Conservation (phyloP, 768 basidiomycete species). For the Kwoniella shandongensis region DNA sequence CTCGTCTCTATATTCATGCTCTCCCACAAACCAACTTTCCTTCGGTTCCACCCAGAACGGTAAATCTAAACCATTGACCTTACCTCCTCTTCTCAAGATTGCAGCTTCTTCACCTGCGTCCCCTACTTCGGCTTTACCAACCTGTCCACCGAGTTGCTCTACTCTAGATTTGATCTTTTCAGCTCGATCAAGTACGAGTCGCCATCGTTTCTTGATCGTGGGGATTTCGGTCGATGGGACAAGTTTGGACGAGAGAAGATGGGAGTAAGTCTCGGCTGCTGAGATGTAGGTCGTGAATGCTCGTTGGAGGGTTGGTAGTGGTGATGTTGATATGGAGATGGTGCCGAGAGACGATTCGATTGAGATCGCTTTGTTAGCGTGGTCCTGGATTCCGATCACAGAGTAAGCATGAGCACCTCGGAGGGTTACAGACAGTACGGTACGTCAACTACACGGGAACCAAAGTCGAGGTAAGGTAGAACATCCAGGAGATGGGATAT, state of each 20-base stretch:
- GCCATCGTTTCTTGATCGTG: slow-evolving; percentile 46
- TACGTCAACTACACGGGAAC: no score
- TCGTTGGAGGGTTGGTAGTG: slow-evolving; percentile 38
- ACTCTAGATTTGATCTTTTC: slow-evolving; percentile 49
- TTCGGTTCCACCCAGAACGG: slow-evolving; percentile 27
- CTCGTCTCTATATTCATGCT: slow-evolving; percentile 16
- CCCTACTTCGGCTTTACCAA: slow-evolving; percentile 24
- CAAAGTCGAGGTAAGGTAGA: no score
- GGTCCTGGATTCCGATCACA: slow-evolving; percentile 23
- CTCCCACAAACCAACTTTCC: slow-evolving; percentile 22
- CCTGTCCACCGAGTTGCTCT: slow-evolving; percentile 40
- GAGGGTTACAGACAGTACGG: no score
- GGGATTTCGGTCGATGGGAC: slow-evolving; percentile 28
- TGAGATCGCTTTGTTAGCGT: slow-evolving; percentile 35
- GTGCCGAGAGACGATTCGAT: slow-evolving; percentile 36
- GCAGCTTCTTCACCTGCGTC: slow-evolving; percentile 38
- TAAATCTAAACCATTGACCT: slow-evolving; percentile 26
- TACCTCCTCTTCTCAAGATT: slow-evolving; percentile 28
- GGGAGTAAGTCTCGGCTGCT: slow-evolving; percentile 41
- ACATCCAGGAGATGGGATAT: no score
- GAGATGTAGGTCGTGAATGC: slow-evolving; percentile 46
- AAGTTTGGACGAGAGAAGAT: slow-evolving; percentile 28
- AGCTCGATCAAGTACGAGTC: slow-evolving; percentile 48
- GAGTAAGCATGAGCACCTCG: neutral
- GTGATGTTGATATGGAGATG: slow-evolving; percentile 28